Evolutionary conservation across 192 early-diverging fungal species (phyloP), one percentile per base, ranked within the genome.

Genomic region (Rhizoclosmatium globosum): DNA sequence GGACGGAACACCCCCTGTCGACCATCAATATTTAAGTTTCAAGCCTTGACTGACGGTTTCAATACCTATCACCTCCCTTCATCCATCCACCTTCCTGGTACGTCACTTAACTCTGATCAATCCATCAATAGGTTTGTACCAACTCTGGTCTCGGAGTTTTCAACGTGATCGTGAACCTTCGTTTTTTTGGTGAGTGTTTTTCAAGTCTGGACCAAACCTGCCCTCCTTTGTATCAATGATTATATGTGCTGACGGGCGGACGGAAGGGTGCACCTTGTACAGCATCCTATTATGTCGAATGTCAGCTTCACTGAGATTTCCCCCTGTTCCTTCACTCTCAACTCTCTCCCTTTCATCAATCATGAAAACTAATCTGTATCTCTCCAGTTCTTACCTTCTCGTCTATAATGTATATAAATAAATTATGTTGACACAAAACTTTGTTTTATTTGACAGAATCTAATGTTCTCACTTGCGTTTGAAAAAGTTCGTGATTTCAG

Each of bases 221-320:
- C 15, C 67, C 15, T 68, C 7, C 67, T 1, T 11, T 31, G 3
- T 4, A 23, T 71, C 70, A 56, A 71, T 71, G 70, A 71, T 57
- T 45, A 71, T 56, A 39, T 47, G 70, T 71, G 70, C 53, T 71
- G 70, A 71, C 70, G 70, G 70, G 70, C 70, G 70, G 70, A 71
- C 70, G 70, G 70, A 71, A 71, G 47, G 9, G 50, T 71, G 70
- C 70, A 57, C 31, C 50, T 56, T 46, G 46, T 48, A 56, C 50
- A 56, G 70, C 70, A 57, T 31, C 9, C 38, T 56, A n/a, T 56
- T 31, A 39, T 71, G 70, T 71, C 70, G 70, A 71, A 71, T 71
- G 70, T 71, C 70, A 71, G 53, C 70, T 71, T 71, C 31, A 71
- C 70, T 57, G 70, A 71, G 70, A 57, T 57, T 21, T 57, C 31